Percentiles rank a stretch among this genome's conserved stretches.
Conservation (phyloP, 169 alveolate species). For the Plasmodium malariae region DNA sequence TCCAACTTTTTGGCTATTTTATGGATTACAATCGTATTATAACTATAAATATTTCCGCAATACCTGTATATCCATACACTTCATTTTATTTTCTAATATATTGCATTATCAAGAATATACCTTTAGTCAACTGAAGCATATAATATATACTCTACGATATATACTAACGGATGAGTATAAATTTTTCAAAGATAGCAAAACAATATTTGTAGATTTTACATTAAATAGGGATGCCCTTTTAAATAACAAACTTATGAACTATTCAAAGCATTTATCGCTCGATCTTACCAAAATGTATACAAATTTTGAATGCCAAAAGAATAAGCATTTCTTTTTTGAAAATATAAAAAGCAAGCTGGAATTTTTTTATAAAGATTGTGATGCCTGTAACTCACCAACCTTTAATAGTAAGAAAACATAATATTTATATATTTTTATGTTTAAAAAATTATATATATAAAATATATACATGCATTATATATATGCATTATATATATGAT, state of each 20-base stretch:
- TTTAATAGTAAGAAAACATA: constrained; percentile 27
- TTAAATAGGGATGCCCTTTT: constrained; percentile 55
- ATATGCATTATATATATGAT: background rate
- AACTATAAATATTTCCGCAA: constrained; percentile 83
- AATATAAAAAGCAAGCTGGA: constrained; percentile 40
- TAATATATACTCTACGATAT: constrained; percentile 36
- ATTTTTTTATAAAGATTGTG: constrained; percentile 63
- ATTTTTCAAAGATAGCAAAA: constrained; percentile 42
- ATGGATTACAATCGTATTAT: constrained; percentile 84
- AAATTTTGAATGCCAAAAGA: constrained; percentile 38
- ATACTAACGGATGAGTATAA: constrained; percentile 50
- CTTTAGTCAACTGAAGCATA: constrained; percentile 54
- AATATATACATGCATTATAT: background rate
- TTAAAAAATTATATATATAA: no score
- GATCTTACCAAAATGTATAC: constrained; percentile 35
- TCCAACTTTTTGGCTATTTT: constrained; percentile 90
- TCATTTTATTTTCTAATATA: constrained; percentile 78
- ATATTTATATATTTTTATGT: no score
- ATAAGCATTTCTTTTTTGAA: constrained; percentile 45
- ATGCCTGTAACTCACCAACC: constrained; percentile 59
- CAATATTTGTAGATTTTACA: constrained; percentile 35
- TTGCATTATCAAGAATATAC: constrained; percentile 63
- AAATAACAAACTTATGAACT: constrained; percentile 38
- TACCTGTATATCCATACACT: constrained; percentile 85
- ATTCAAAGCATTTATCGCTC: constrained; percentile 19